phyloP scores from a whole-genome alignment of 805 yeast species.

The Alloascoidea africana region DNA sequence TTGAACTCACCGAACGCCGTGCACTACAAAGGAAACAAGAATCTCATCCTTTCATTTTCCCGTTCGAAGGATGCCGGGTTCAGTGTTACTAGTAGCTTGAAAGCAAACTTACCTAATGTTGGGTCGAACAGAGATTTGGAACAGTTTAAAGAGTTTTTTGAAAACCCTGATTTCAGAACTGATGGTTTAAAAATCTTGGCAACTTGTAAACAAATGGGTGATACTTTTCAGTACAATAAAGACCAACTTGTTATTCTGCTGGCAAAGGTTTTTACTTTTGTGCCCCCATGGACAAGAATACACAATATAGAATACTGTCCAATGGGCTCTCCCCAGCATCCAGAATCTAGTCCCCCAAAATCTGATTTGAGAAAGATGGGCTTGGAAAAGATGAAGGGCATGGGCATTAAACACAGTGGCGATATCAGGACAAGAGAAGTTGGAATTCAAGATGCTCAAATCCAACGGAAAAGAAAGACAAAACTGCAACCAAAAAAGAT shows the following conservation, averaged over 20 bases:
- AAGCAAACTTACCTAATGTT: constrained; percentile 99
- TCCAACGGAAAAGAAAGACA: no score
- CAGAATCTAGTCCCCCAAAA: no score
- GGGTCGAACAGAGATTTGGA: constrained; percentile 97
- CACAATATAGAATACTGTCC: constrained; percentile 98
- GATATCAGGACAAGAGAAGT: constrained; percentile 97
- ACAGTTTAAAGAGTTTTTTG: constrained; percentile 92
- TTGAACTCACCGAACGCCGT: no score
- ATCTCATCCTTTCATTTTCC: constrained; percentile 91
- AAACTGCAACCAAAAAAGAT: constrained; percentile 92
- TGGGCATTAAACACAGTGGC: constrained; percentile 89
- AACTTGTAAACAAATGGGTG: constrained; percentile 91
- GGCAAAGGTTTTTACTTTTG: constrained; percentile 88
- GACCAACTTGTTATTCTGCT: constrained; percentile 88
- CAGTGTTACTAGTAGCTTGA: constrained; percentile 96
- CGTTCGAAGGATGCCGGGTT: constrained; percentile 97
- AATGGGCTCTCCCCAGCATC: no score
- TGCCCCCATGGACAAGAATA: constrained; percentile 98
- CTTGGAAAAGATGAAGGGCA: constrained; percentile 93
- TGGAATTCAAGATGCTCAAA: constrained; percentile 96
- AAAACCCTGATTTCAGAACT: constrained; percentile 91
- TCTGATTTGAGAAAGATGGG: constrained; percentile 92
- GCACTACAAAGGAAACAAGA: no score
- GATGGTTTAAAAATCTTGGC: constrained; percentile 95
- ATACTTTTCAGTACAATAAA: constrained; percentile 91